phyloP scores from a whole-genome alignment of 257 asterid genomes.

The Oldenlandia corymbosa region DNA sequence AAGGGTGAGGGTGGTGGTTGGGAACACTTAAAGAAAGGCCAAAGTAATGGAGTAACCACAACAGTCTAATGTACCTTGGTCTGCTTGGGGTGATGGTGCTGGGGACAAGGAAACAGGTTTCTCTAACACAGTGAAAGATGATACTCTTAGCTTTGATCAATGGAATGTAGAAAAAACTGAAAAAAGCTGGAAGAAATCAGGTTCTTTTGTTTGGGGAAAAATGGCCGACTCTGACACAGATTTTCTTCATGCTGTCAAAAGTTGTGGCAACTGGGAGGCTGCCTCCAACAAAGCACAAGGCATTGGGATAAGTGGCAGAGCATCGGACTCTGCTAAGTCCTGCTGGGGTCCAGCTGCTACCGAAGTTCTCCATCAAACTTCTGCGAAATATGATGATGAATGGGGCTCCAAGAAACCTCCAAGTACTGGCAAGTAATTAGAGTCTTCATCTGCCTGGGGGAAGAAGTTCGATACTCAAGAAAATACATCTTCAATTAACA shows the following conservation, averaged over 20 bases:
- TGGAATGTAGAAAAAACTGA: conserved; percentile 24
- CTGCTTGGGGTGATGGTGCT: conserved; percentile 28
- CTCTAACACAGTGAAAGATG: conserved; percentile 19
- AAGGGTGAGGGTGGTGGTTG: background rate
- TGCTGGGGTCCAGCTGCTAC: background rate
- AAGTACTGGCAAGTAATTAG: background rate
- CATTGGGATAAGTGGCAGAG: background rate
- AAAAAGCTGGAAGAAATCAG: conserved; percentile 15
- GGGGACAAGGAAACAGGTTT: conserved; percentile 7
- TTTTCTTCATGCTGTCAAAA: background rate
- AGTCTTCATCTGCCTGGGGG: conserved; percentile 23
- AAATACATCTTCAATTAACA: conserved; percentile 1
- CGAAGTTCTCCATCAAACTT: background rate
- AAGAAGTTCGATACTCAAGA: conserved; percentile 6
- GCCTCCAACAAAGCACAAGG: conserved; percentile 3
- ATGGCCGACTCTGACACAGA: conserved; percentile 4
- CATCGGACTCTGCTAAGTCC: background rate
- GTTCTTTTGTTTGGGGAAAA: conserved; percentile 28
- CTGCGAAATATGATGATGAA: background rate
- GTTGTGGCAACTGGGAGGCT: background rate
- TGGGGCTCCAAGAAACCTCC: conserved; percentile 1
- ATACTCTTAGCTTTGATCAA: conserved; percentile 19
- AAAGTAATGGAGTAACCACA: background rate
- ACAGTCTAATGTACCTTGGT: conserved; percentile 3
- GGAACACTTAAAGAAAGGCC: conserved; percentile 1